Evolutionary conservation across 352 stramenopile genomes (phyloP).

Genomic region (Globisporangium cederbergense): DNA sequence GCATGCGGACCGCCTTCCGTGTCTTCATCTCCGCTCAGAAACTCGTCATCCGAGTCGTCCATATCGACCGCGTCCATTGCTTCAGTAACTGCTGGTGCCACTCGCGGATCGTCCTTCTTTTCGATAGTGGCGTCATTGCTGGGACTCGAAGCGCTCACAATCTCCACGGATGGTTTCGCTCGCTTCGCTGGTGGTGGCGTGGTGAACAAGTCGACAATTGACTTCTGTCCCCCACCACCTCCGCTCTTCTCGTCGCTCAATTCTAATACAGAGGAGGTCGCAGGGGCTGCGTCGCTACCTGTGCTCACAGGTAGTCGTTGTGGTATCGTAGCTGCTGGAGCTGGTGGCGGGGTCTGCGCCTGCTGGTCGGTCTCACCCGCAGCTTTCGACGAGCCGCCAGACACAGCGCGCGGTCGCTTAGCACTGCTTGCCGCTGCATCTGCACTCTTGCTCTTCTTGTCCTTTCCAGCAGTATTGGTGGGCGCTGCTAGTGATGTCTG

Average conservation of each 20-base stretch:
- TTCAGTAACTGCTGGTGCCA: not conserved
- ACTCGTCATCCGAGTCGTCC: conserved; percentile 9
- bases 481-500: not conserved
- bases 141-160: not conserved
- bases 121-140: not conserved
- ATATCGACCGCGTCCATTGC: not conserved
- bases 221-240: not conserved
- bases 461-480: conserved; percentile 4
- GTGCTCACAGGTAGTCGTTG: not conserved
- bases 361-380: not conserved
- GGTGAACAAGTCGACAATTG: conserved; percentile 13
- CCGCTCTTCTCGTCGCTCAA: not conserved
- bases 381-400: not conserved
- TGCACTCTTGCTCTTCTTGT: conserved; percentile 15
- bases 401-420: conserved; percentile 9
- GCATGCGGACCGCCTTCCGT: conserved; percentile 6
- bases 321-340: not conserved
- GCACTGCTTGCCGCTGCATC: conserved; percentile 1
- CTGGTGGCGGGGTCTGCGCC: not conserved
- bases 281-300: not conserved
- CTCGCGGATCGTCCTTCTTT: not conserved
- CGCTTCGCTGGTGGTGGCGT: conserved; percentile 19
- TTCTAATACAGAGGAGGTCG: not conserved
- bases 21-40: conserved; percentile 12
- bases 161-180: not conserved